Conservation (phyloP, 208 protist species). For the Leptomonas pyrrhocoris region DNA sequence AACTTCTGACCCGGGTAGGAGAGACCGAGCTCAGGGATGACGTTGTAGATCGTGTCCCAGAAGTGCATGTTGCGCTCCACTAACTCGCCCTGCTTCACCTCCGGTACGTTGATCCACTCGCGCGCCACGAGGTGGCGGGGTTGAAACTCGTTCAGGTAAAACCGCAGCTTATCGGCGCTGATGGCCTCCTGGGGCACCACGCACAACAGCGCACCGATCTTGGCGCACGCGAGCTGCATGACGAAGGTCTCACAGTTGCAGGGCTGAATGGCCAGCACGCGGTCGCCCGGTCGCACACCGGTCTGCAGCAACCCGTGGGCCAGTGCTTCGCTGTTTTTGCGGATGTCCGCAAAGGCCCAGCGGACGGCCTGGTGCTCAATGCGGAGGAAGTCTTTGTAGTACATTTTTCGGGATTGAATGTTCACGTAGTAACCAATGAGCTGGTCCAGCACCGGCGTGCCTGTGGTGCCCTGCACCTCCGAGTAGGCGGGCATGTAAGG, state of each 20-base stretch:
- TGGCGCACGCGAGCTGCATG: constrained; percentile 88
- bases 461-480: constrained; percentile 69
- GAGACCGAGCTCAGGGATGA: constrained; percentile 91
- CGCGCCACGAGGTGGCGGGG: constrained; percentile 83
- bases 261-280: constrained; percentile 88
- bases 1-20: constrained; percentile 92
- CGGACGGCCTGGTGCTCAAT: constrained; percentile 93
- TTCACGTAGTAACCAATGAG: constrained; percentile 93
- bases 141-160: constrained; percentile 93
- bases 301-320: constrained; percentile 90
- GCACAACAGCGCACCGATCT: constrained; percentile 86
- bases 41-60: constrained; percentile 93
- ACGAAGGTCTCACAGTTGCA: constrained; percentile 93
- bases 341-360: constrained; percentile 92
- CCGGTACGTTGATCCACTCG: constrained; percentile 89
- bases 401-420: constrained; percentile 94
- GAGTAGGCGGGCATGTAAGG: constrained; percentile 79
- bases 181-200: constrained; percentile 83
- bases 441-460: constrained; percentile 83
- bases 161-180: constrained; percentile 90
- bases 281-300: constrained; percentile 84
- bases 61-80: constrained; percentile 93
- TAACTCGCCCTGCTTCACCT: constrained; percentile 82
- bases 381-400: constrained; percentile 93
- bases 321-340: constrained; percentile 93